A percentile compares a stretch with the other conserved stretches of the same genome.
Evolutionary conservation across 768 basidiomycete genomes (phyloP).

Genomic region (Kwoniella botswanensis): DNA sequence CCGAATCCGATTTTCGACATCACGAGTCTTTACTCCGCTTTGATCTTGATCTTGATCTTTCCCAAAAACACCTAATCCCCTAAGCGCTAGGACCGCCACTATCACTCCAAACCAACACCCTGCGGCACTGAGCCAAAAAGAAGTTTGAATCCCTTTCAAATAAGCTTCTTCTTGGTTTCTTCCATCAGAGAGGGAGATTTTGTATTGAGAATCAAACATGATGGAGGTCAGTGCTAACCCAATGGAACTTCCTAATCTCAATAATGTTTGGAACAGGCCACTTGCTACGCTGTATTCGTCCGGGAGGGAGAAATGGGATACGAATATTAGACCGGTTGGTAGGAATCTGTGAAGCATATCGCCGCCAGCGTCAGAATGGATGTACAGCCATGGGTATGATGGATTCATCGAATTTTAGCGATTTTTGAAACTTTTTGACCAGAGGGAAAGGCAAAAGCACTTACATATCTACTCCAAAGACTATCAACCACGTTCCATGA

Average conservation of each 20-base stretch:
- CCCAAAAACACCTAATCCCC: slow-evolving; percentile 42
- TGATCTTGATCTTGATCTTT: slow-evolving; percentile 6
- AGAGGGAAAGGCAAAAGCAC: slow-evolving; percentile 32
- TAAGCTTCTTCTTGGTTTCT: slow-evolving; percentile 10
- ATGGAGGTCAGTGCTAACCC: slow-evolving; percentile 50
- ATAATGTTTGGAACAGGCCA: slow-evolving; percentile 49
- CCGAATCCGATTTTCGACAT: neutral
- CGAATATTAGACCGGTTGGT: slow-evolving; percentile 49
- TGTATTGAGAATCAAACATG: slow-evolving; percentile 29
- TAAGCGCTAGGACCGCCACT: slow-evolving; percentile 34
- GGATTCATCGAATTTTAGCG: neutral
- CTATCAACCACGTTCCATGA: slow-evolving; percentile 34
- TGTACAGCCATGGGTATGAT: neutral
- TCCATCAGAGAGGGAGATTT: slow-evolving; percentile 23
- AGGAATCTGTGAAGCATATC: slow-evolving; percentile 33
- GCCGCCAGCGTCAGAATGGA: neutral
- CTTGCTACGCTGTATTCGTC: slow-evolving; percentile 48
- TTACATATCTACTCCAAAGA: slow-evolving; percentile 48
- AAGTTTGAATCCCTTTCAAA: slow-evolving; percentile 41
- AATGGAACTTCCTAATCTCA: slow-evolving; percentile 48
- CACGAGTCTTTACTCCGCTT: too few relatives aligned
- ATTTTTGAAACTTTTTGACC: neutral
- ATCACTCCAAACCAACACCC: slow-evolving; percentile 35
- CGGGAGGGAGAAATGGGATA: slow-evolving; percentile 38
- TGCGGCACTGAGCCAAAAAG: slow-evolving; percentile 52